Conservation (phyloP, 2,329 filamentous ascomycete species). For the Paecilomyces sp. region DNA sequence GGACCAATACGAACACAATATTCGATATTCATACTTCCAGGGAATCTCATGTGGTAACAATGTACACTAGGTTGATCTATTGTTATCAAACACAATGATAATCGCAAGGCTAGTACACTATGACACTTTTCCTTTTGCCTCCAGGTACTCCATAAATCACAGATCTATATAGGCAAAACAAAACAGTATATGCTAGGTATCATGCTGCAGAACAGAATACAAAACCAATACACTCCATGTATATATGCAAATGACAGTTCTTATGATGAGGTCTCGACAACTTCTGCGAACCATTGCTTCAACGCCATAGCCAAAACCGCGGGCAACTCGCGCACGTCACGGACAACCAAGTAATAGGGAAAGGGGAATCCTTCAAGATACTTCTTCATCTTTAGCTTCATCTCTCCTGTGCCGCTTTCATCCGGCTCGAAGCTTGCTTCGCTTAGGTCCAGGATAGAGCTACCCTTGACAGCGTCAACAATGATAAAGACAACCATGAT, state of each 20-base stretch:
- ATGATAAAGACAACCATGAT: slow-evolving; percentile 99
- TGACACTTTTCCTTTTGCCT: background rate
- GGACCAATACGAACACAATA: background rate
- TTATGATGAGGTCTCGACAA: slow-evolving; percentile 43
- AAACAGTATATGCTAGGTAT: background rate
- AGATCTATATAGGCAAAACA: background rate
- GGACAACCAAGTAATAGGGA: slow-evolving; percentile 90
- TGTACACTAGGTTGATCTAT: background rate
- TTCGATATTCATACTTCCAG: background rate
- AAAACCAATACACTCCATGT: background rate
- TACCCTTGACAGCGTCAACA: slow-evolving; percentile 60
- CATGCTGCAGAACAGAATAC: slow-evolving; percentile 1
- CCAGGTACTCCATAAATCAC: background rate
- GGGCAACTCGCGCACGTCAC: slow-evolving; percentile 84
- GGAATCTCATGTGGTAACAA: background rate
- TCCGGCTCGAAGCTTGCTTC: slow-evolving; percentile 75
- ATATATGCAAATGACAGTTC: background rate
- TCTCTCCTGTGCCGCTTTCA: slow-evolving; percentile 50
- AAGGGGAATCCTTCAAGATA: slow-evolving; percentile 97
- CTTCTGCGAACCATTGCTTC: slow-evolving; percentile 89
- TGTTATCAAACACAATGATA: background rate
- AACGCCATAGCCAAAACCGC: slow-evolving; percentile 78
- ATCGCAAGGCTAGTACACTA: background rate
- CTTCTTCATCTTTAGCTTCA: slow-evolving; percentile 70
- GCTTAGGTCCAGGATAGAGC: slow-evolving; percentile 73